phyloP scores from a whole-genome alignment of 2,329 filamentous ascomycete species.

The Botrytis medusae region DNA sequence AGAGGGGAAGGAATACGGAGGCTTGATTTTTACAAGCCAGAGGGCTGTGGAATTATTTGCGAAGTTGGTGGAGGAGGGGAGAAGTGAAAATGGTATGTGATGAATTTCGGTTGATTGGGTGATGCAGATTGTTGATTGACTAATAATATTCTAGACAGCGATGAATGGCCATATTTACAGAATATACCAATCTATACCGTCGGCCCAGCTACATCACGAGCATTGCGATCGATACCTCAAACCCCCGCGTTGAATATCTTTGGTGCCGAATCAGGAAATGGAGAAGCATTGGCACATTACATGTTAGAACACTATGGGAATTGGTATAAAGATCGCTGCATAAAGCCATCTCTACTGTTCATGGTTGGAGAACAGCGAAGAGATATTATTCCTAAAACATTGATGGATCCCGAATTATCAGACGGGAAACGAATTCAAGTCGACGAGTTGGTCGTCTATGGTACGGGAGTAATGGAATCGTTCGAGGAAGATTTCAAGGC shows the following conservation, averaged over 20 bases:
- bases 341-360: slow-evolving; percentile 71
- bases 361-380: slow-evolving; percentile 85
- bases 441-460: slow-evolving; percentile 81
- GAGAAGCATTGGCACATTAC: slow-evolving; percentile 72
- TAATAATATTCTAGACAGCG: slow-evolving; percentile 23
- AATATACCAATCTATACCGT: slow-evolving; percentile 71
- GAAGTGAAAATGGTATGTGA: slow-evolving; percentile 26
- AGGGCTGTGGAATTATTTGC: slow-evolving; percentile 78
- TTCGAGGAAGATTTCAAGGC: slow-evolving; percentile 68
- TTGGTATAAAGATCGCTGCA: slow-evolving; percentile 46
- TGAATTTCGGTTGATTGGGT: slow-evolving; percentile 3
- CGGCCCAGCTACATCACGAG: slow-evolving; percentile 76
- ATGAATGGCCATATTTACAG: slow-evolving; percentile 53
- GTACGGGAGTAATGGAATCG: slow-evolving; percentile 76
- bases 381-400: slow-evolving; percentile 82
- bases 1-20: slow-evolving; percentile 57
- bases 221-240: slow-evolving; percentile 59
- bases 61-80: slow-evolving; percentile 54
- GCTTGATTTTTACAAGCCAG: slow-evolving; percentile 83
- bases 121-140: not conserved
- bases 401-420: slow-evolving; percentile 60
- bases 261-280: slow-evolving; percentile 81
- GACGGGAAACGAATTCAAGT: slow-evolving; percentile 59
- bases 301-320: slow-evolving; percentile 75
- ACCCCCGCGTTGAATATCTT: slow-evolving; percentile 60